These are phyloP conservation scores for Suillus weaverae DNA, from an alignment of 768 basidiomycete species.

Conservation along the genomic window DNA sequence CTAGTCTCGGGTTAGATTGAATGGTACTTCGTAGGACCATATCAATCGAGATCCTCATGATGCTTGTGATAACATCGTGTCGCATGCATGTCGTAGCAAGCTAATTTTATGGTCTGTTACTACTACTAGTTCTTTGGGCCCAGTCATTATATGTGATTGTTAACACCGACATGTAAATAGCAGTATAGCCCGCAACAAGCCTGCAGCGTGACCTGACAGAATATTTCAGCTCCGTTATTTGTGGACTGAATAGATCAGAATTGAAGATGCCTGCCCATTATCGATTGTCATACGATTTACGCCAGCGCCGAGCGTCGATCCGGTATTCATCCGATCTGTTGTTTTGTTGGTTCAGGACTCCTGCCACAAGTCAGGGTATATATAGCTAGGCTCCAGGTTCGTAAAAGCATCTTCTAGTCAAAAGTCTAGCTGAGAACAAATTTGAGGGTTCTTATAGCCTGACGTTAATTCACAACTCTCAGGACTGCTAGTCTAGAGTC, in stretches of 20 bases:
- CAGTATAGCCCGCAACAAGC: too few species aligned
- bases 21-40: neutral
- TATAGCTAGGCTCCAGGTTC: neutral
- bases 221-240: neutral
- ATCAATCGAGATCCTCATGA: neutral
- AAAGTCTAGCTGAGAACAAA: conserved; percentile 1
- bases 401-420: neutral
- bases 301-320: neutral
- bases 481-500: neutral
- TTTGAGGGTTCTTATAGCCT: neutral
- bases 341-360: neutral
- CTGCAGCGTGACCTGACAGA: neutral
- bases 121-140: neutral
- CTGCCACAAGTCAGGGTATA: neutral
- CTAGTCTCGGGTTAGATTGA: too few species aligned
- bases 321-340: neutral
- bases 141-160: neutral
- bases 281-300: neutral
- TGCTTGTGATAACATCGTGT: neutral
- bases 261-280: neutral
- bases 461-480: neutral
- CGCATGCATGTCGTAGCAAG: neutral
- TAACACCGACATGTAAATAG: neutral
- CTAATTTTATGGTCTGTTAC: neutral
- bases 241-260: neutral